A percentile compares a stretch with the other conserved stretches of the same genome.
phyloP scores from a whole-genome alignment of 1,139 yeast species.

The Saccharomyces hybrid region DNA sequence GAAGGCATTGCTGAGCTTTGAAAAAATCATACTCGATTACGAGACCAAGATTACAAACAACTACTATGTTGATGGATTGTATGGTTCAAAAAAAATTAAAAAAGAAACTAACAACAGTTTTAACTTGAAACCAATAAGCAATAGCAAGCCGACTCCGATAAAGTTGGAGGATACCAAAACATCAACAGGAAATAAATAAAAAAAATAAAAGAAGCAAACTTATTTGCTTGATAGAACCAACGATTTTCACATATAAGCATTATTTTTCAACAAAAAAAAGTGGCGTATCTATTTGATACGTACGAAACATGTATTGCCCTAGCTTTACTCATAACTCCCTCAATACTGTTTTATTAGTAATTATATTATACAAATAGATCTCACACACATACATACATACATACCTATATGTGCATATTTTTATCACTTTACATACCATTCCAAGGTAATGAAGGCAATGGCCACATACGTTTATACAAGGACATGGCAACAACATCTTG shows the following conservation, averaged over 20 bases:
- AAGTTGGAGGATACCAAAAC: not conserved
- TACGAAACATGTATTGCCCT: not conserved
- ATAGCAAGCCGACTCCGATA: not conserved
- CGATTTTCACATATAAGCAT: not conserved
- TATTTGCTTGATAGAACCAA: not conserved
- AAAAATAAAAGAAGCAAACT: not conserved
- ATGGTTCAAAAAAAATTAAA: constrained; percentile 15
- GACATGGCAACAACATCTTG: constrained; percentile 96
- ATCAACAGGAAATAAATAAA: not conserved
- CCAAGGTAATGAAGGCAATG: constrained; percentile 40
- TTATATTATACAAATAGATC: not conserved
- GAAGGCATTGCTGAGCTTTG: constrained; percentile 26
- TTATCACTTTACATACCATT: constrained; percentile 3
- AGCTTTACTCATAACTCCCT: not conserved
- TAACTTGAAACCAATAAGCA: not conserved
- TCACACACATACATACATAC: not conserved
- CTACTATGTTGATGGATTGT: constrained; percentile 28
- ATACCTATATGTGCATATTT: not conserved
- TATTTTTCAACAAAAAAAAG: not conserved
- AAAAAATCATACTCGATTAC: constrained; percentile 24
- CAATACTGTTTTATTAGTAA: not conserved
- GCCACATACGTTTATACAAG: constrained; percentile 90
- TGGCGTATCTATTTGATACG: not conserved
- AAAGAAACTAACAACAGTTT: not conserved
- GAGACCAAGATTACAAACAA: constrained; percentile 23